Conservation (phyloP, 2,329 filamentous ascomycete genomes). For the Fusarium papillatum region DNA sequence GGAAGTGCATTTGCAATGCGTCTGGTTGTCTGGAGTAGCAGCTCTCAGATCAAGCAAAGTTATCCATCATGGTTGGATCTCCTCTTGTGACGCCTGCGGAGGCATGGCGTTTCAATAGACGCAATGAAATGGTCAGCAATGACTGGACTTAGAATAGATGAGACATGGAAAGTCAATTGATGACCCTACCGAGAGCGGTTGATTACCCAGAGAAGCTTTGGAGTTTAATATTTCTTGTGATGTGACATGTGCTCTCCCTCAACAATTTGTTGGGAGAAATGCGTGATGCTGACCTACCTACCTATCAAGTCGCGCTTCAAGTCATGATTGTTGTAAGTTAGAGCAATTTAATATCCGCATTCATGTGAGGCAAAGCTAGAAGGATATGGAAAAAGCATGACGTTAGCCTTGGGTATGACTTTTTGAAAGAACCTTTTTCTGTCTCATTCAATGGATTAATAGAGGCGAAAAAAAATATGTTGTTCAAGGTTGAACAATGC, state of each 20-base stretch:
- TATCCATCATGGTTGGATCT: slow-evolving; percentile 6
- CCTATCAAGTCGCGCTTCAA: neutral
- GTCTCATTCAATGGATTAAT: neutral
- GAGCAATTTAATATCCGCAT: neutral
- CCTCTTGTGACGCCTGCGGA: slow-evolving; percentile 3
- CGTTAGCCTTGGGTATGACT: neutral
- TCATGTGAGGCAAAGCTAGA: neutral
- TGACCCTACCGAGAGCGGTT: slow-evolving; percentile 7
- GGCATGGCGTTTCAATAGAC: slow-evolving; percentile 39
- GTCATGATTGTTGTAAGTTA: neutral
- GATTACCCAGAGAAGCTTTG: neutral
- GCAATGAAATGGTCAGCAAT: slow-evolving; percentile 35
- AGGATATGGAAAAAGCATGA: neutral
- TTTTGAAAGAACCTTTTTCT: neutral
- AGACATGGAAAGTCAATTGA: slow-evolving; percentile 23
- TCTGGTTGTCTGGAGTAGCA: slow-evolving; percentile 3
- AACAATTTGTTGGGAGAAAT: neutral
- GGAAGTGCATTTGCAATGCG: slow-evolving; percentile 19
- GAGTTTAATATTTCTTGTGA: neutral
- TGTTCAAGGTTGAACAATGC: neutral
- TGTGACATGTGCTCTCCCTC: neutral
- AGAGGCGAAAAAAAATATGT: neutral
- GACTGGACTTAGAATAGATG: slow-evolving; percentile 33
- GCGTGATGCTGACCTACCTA: neutral
- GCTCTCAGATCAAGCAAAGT: slow-evolving; percentile 12